Percentiles rank a stretch among this genome's conserved stretches.
phyloP scores from a whole-genome alignment of 1,284 basidiomycete species.

The Ceratorhiza oryzae-sativae region DNA sequence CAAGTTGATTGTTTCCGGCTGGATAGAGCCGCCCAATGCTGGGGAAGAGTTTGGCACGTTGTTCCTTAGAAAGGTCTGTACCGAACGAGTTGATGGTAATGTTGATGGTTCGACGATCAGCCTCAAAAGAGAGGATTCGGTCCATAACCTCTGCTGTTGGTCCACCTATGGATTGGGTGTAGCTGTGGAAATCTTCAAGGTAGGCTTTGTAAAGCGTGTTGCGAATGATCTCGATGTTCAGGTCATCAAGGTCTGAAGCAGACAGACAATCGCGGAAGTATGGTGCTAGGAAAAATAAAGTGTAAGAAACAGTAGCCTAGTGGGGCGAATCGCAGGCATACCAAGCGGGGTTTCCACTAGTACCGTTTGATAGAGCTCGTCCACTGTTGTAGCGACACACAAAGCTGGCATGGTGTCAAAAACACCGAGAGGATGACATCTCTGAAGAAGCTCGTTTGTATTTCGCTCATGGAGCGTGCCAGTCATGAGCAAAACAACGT shows the following conservation, averaged over 20 bases:
- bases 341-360: constrained; percentile 97
- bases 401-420: constrained; percentile 99
- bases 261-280: constrained; percentile 98
- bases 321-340: constrained; percentile 52
- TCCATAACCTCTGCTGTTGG: constrained; percentile 92
- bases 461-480: constrained; percentile 97
- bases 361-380: constrained; percentile 96
- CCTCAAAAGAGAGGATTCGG: constrained; percentile 91
- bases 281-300: constrained; percentile 65
- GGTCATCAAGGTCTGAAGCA: constrained; percentile 95
- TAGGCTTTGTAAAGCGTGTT: constrained; percentile 99
- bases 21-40: constrained; percentile 93
- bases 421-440: constrained; percentile 96
- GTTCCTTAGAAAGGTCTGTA: constrained; percentile 93
- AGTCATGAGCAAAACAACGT: constrained; percentile 96
- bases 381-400: constrained; percentile 99
- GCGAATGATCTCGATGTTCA: constrained; percentile 99
- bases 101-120: constrained; percentile 95
- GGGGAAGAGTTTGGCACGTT: constrained; percentile 95
- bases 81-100: constrained; percentile 99
- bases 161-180: constrained; percentile 78
- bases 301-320: constrained; percentile 35
- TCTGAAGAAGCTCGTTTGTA: constrained; percentile 94
- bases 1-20: constrained; percentile 93
- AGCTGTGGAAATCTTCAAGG: constrained; percentile 95